These are phyloP conservation scores for Anthracocystis walkeri DNA, from an alignment of 1,284 basidiomycete species.

Conservation along the genomic window DNA sequence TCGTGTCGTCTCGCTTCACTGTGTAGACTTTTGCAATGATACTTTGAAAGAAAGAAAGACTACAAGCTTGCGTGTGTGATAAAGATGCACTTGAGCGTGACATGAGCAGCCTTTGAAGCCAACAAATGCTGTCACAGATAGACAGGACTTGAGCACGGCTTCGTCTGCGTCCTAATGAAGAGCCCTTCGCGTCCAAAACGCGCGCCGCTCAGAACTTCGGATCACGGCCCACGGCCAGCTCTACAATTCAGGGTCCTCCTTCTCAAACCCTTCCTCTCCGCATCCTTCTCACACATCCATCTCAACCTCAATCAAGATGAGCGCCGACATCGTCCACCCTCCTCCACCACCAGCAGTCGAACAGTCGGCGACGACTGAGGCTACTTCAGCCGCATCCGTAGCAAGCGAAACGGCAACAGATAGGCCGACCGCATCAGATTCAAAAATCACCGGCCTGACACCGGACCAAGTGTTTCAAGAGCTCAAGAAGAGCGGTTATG, in stretches of 20 bases:
- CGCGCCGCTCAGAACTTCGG: slow-evolving; percentile 3
- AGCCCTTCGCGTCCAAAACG: too few species aligned
- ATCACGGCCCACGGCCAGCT: slow-evolving; percentile 12
- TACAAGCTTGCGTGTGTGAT: neutral
- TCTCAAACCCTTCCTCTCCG: neutral
- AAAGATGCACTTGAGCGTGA: neutral
- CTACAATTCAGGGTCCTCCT: slow-evolving; percentile 11
- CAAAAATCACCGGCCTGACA: slow-evolving; percentile 21
- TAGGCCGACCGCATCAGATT: neutral
- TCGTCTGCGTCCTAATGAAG: too few species aligned
- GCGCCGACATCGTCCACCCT: neutral
- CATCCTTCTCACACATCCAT: neutral
- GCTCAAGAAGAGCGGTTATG: slow-evolving; percentile 34
- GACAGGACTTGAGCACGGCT: too few species aligned
- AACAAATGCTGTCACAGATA: too few species aligned
- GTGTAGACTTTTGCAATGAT: neutral
- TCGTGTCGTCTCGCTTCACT: neutral
- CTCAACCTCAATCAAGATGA: slow-evolving; percentile 4
- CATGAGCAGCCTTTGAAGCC: neutral
- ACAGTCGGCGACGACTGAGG: neutral
- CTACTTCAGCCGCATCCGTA: neutral
- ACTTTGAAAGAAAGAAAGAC: neutral
- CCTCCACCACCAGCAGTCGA: neutral
- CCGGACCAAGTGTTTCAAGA: slow-evolving; percentile 39
- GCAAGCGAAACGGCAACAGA: neutral